Evolutionary conservation across 768 basidiomycete species (phyloP).

Genomic region (Fomitopsis serialis): DNA sequence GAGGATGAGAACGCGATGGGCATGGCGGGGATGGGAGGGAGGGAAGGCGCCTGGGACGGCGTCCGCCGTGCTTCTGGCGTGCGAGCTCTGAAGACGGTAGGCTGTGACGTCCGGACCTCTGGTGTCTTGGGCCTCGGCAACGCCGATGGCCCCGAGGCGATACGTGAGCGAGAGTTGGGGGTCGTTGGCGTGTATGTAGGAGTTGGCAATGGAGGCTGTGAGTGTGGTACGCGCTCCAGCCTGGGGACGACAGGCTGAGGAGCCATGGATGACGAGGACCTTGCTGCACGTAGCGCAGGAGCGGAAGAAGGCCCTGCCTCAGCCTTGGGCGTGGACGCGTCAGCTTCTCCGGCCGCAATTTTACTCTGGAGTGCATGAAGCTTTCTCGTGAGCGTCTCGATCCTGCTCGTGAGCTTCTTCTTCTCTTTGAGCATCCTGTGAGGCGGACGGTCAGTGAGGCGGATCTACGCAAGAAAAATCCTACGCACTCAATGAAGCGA

Average conservation of each 20-base stretch:
- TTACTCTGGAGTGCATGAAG: constrained; percentile 68
- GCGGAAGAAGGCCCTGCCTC: constrained; percentile 13
- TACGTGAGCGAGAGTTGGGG: constrained; percentile 49
- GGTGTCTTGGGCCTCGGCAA: constrained; percentile 24
- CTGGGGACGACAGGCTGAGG: background rate
- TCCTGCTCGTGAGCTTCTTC: constrained; percentile 66
- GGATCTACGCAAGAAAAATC: no score
- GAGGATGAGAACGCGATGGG: constrained; percentile 27
- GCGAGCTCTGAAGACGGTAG: constrained; percentile 44
- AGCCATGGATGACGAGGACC: constrained; percentile 7
- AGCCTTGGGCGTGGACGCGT: constrained; percentile 2
- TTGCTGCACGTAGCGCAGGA: constrained; percentile 14
- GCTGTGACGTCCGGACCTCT: constrained; percentile 26
- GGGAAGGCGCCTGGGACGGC: constrained; percentile 3
- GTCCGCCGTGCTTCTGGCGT: constrained; percentile 38
- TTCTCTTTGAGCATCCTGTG: constrained; percentile 72
- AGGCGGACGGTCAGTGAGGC: background rate
- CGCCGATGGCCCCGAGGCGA: constrained; percentile 14
- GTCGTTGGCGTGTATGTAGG: constrained; percentile 15
- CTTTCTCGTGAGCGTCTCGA: constrained; percentile 69
- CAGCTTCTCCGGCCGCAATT: constrained; percentile 36
- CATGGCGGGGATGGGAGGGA: constrained; percentile 8
- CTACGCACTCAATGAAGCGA: constrained; percentile 68
- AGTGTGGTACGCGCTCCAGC: background rate
- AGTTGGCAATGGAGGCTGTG: constrained; percentile 10